phyloP scores from a whole-genome alignment of 768 basidiomycete genomes.

The Rhodocollybia butyracea region DNA sequence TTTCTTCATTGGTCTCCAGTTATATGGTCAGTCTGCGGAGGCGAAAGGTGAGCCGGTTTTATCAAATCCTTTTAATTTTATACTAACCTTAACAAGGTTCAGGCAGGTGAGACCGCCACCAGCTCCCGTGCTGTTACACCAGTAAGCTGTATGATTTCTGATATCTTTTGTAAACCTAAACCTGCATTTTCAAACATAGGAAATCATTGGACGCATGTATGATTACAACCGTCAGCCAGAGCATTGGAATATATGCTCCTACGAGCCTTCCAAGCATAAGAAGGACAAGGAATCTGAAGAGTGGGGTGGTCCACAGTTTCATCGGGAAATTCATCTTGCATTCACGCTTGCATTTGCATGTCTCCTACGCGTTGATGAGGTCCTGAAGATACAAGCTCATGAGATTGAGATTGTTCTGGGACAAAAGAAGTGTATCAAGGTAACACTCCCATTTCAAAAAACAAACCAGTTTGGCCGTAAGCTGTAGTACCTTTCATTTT shows the following conservation, averaged over 20 bases:
- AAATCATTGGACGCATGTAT: slow-evolving; percentile 20
- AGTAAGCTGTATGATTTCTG: slow-evolving; percentile 10
- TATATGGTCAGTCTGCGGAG: slow-evolving; percentile 25
- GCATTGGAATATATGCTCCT: slow-evolving; percentile 16
- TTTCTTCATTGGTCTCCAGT: slow-evolving; percentile 19
- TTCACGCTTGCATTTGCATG: slow-evolving; percentile 31
- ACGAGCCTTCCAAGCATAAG: slow-evolving; percentile 10
- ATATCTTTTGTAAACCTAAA: too few relatives aligned
- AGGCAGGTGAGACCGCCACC: slow-evolving; percentile 19
- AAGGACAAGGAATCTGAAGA: too few relatives aligned
- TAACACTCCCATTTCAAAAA: slow-evolving; percentile 23
- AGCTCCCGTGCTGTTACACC: slow-evolving; percentile 25
- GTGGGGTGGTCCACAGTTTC: slow-evolving; percentile 27
- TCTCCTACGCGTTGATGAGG: too few relatives aligned
- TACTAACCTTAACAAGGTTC: slow-evolving; percentile 7
- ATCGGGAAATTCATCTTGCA: slow-evolving; percentile 23
- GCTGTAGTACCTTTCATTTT: slow-evolving; percentile 24
- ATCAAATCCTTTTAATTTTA: too few relatives aligned
- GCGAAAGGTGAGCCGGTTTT: slow-evolving; percentile 17
- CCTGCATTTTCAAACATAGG: too few relatives aligned
- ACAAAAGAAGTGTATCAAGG: slow-evolving; percentile 4
- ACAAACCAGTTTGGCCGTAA: too few relatives aligned
- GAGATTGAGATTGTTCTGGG: slow-evolving; percentile 16
- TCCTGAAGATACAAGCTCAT: slow-evolving; percentile 27
- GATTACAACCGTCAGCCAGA: slow-evolving; percentile 20